Conservation (phyloP, 2,329 filamentous ascomycete genomes). For the Calonectria leucothoes region DNA sequence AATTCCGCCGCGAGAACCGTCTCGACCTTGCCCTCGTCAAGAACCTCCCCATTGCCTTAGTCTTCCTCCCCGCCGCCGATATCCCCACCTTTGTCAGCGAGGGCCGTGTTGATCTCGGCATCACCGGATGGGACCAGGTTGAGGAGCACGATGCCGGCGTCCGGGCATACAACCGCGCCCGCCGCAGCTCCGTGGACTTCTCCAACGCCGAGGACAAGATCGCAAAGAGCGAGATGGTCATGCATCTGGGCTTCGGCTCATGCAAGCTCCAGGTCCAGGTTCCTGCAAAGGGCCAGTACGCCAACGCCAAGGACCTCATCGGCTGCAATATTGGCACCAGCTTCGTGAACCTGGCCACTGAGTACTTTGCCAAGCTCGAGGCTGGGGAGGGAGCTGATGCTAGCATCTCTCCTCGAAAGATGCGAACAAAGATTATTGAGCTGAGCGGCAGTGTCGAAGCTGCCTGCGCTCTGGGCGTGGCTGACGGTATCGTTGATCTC, state of each 20-base stretch:
- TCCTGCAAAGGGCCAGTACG: constrained; percentile 82
- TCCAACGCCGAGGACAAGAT: constrained; percentile 52
- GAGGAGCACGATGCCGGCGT: constrained; percentile 84
- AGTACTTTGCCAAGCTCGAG: constrained; percentile 88
- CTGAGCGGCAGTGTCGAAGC: constrained; percentile 97
- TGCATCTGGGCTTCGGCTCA: constrained; percentile 90
- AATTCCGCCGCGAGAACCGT: constrained; percentile 94
- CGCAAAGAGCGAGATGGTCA: constrained; percentile 82
- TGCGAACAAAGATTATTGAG: constrained; percentile 91
- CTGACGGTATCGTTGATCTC: constrained; percentile 96
- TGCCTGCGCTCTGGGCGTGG: constrained; percentile 93
- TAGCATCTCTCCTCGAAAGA: constrained; percentile 56
- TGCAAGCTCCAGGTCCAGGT: constrained; percentile 99
- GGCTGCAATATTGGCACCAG: constrained; percentile 96
- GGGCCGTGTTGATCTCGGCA: constrained; percentile 91
- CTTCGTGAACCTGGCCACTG: constrained; percentile 85
- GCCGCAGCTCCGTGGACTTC: constrained; percentile 54
- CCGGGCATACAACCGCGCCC: constrained; percentile 59
- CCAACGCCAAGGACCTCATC: constrained; percentile 79
- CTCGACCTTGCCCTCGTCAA: constrained; percentile 98
- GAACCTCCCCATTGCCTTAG: constrained; percentile 93
- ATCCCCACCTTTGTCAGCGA: constrained; percentile 98
- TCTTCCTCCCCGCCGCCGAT: constrained; percentile 96
- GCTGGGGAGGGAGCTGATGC: constrained; percentile 56
- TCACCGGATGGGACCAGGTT: constrained; percentile 93